Evolutionary conservation across 768 basidiomycete genomes (phyloP).

Genomic region (Cubamyces lactineus): DNA sequence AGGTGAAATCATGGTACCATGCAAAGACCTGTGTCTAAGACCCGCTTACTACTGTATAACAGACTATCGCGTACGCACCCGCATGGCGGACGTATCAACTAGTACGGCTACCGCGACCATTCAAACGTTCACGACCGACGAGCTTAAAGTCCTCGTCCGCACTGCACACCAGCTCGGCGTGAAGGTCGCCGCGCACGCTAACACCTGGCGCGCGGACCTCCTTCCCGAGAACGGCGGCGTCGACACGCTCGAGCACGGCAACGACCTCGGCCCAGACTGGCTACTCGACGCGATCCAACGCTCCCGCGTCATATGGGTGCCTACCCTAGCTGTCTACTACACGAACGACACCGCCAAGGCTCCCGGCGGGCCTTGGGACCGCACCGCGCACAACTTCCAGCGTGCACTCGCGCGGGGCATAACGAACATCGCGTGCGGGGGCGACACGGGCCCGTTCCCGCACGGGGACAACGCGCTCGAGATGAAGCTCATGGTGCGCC

Average conservation of each 20-base stretch:
- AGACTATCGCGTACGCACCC: conserved; percentile 60
- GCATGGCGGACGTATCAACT: conserved; percentile 46
- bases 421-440: conserved; percentile 60
- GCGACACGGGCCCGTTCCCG: conserved; percentile 66
- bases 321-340: conserved; percentile 58
- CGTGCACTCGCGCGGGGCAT: conserved; percentile 46
- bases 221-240: conserved; percentile 32
- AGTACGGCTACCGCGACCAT: conserved; percentile 39
- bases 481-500: conserved; percentile 59
- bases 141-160: conserved; percentile 52
- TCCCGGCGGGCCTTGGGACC: conserved; percentile 42
- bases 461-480: conserved; percentile 66
- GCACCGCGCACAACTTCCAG: conserved; percentile 45
- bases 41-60: background rate
- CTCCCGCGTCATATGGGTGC: conserved; percentile 49
- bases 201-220: conserved; percentile 27
- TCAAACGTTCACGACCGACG: conserved; percentile 48
- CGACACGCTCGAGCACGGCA: conserved; percentile 64
- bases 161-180: conserved; percentile 55
- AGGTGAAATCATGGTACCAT: conserved; percentile 17
- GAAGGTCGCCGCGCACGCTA: conserved; percentile 62
- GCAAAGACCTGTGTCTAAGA: conserved; percentile 10
- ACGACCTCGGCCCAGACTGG: conserved; percentile 29
- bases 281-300: conserved; percentile 10
- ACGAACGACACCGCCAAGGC: conserved; percentile 27